These are phyloP conservation scores for Pseudopyricularia javanii DNA, from an alignment of 2,329 filamentous ascomycete species.

Conservation along the genomic window DNA sequence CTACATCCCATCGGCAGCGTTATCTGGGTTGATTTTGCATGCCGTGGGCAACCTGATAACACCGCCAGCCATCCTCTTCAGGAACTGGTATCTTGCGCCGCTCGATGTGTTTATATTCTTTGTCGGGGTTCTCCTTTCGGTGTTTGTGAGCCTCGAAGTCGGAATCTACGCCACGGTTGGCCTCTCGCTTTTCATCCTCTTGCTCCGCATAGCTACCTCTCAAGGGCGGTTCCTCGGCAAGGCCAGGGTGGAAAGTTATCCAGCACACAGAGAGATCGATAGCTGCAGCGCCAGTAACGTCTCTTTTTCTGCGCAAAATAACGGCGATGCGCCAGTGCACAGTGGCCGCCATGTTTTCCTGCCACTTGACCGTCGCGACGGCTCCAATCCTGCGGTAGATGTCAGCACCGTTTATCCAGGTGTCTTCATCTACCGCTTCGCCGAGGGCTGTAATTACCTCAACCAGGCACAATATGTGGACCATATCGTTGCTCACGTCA, in stretches of 20 bases:
- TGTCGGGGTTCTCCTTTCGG: slow-evolving; percentile 9
- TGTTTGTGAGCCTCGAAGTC: slow-evolving; percentile 33
- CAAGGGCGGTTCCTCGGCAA: slow-evolving; percentile 33
- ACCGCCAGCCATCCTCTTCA: slow-evolving; percentile 1
- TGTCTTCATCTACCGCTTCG: slow-evolving; percentile 38
- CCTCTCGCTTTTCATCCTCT: slow-evolving; percentile 26
- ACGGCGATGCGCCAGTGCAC: not conserved
- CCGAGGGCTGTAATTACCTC: slow-evolving; percentile 38
- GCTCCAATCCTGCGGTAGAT: slow-evolving; percentile 29
- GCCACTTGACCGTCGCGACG: slow-evolving; percentile 25
- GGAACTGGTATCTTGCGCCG: slow-evolving; percentile 35
- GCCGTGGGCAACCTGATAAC: slow-evolving; percentile 60
- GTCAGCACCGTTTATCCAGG: slow-evolving; percentile 32
- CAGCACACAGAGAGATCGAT: not conserved
- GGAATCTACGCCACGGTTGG: slow-evolving; percentile 36
- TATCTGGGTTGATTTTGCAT: slow-evolving; percentile 88
- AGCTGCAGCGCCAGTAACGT: not conserved
- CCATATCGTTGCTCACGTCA: slow-evolving; percentile 23
- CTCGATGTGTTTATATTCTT: slow-evolving; percentile 9
- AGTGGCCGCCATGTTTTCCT: slow-evolving; percentile 21
- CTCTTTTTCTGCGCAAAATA: not conserved
- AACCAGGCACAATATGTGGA: slow-evolving; percentile 38
- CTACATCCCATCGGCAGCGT: slow-evolving; percentile 73
- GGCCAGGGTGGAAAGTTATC: not conserved
- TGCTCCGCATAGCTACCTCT: slow-evolving; percentile 31